Conservation (phyloP, 2,329 filamentous ascomycete species). For the Shiraia bambusicola region DNA sequence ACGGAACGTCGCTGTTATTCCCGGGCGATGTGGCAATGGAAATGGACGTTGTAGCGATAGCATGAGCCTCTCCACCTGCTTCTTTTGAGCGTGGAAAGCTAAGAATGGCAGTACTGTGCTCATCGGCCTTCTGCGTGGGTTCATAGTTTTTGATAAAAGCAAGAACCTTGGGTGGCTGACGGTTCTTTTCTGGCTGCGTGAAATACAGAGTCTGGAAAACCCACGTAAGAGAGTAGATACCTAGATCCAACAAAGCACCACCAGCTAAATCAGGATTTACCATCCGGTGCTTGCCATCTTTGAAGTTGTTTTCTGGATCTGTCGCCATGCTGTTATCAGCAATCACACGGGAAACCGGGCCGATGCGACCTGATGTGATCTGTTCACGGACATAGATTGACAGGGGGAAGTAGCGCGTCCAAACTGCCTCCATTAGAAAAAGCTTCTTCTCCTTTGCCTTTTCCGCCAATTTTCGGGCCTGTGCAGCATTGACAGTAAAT, state of each 20-base stretch:
- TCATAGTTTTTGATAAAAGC: slow-evolving; percentile 71
- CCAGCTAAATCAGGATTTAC: slow-evolving; percentile 81
- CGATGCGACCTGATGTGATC: slow-evolving; percentile 56
- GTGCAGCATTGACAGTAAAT: slow-evolving; percentile 79
- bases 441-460: slow-evolving; percentile 69
- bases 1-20: slow-evolving; percentile 59
- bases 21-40: slow-evolving; percentile 56
- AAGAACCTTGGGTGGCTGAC: slow-evolving; percentile 68
- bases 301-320: slow-evolving; percentile 60
- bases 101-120: slow-evolving; percentile 74
- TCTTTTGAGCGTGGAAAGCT: slow-evolving; percentile 65
- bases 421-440: slow-evolving; percentile 64
- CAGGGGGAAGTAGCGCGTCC: slow-evolving; percentile 86
- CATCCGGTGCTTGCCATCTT: slow-evolving; percentile 65
- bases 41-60: slow-evolving; percentile 60
- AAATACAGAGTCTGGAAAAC: slow-evolving; percentile 88
- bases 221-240: slow-evolving; percentile 89
- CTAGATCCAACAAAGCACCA: slow-evolving; percentile 79
- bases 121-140: slow-evolving; percentile 70
- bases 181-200: slow-evolving; percentile 63
- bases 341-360: slow-evolving; percentile 58
- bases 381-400: slow-evolving; percentile 74
- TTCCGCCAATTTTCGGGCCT: slow-evolving; percentile 70
- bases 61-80: slow-evolving; percentile 61
- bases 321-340: slow-evolving; percentile 62